Base-by-base conservation (phyloP, 2,329 filamentous ascomycete species). In the Furcasterigmium furcatum region DNA sequence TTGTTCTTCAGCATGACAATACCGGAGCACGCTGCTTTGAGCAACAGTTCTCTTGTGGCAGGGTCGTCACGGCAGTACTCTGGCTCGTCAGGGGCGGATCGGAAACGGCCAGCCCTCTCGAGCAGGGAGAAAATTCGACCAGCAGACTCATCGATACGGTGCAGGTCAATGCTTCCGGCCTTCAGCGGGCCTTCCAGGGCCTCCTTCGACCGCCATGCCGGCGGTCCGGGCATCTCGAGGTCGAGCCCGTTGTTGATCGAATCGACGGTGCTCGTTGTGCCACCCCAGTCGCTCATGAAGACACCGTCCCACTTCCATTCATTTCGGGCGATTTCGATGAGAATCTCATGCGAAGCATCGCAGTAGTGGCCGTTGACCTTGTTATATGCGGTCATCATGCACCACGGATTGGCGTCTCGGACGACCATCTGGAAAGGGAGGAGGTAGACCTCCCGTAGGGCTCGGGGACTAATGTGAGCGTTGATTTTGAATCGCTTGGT, bases 1-100 rank as follows among this genome's bases (percentile, higher is more conserved):
- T 88, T 76, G 52, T 91, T 91, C 66, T 90, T 89, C 38, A 91
- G 67, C n/a, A 91, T 70, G 1, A 90, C 85, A 9, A 88, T 82
- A 3, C 82, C 82, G 57, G 89, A 84, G 3, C 80, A 77, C 14
- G 83, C 85, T 45, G 76, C 72, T 12, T 87, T 75, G 14, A 89
- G 76, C 39, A 90, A 68, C 9, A 73, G 75, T 5, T 82, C 76
- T 14, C 32, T 21, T 12, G 14, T 29, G 22, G 42, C 42, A 13
- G 35, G 32, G 16, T 44, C 42, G 25, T 38, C 34, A 8, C 32
- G 20, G 9, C 21, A 16, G n/a, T 44, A 27, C 25, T 36, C 22
- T n/a, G 42, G 42, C 38, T 65, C 68, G 58, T 84, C 80, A 0
- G 72, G 66, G 0, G 74, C 79, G n/a, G 73, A 66, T 55, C 82